phyloP scores from a whole-genome alignment of 2,329 filamentous ascomycete genomes.

The Phialemonium atrogriseum region DNA sequence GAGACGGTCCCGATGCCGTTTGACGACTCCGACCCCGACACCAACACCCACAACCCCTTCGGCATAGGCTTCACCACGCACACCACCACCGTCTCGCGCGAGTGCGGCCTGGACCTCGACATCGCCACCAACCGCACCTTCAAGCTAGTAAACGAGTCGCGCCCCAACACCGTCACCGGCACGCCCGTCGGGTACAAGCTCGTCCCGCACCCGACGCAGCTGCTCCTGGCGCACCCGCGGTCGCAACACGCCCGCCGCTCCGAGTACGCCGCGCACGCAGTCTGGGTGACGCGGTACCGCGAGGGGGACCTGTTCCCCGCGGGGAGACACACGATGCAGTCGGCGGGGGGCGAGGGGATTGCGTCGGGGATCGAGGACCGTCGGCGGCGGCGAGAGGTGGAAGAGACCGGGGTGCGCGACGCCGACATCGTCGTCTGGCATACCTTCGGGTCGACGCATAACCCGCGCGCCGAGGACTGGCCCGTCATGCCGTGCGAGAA shows the following conservation, averaged over 20 bases:
- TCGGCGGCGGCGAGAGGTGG: slow-evolving; percentile 20
- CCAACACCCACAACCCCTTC: slow-evolving; percentile 37
- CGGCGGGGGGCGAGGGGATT: slow-evolving; percentile 30
- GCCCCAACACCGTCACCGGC: slow-evolving; percentile 31
- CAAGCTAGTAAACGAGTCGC: slow-evolving; percentile 38
- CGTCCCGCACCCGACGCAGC: slow-evolving; percentile 35
- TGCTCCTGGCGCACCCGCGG: slow-evolving; percentile 28
- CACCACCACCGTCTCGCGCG: slow-evolving; percentile 31
- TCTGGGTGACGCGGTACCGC: slow-evolving; percentile 36
- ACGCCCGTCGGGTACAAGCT: slow-evolving; percentile 39
- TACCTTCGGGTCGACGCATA: slow-evolving; percentile 54
- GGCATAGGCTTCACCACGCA: slow-evolving; percentile 36
- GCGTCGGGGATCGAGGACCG: slow-evolving; percentile 27
- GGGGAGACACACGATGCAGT: slow-evolving; percentile 39
- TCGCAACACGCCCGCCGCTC: slow-evolving; percentile 31
- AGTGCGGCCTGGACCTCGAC: slow-evolving; percentile 40
- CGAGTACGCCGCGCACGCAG: slow-evolving; percentile 32
- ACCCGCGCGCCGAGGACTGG: slow-evolving; percentile 58
- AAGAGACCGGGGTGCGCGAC: slow-evolving; percentile 33
- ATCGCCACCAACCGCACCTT: slow-evolving; percentile 37
- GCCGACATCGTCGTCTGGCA: slow-evolving; percentile 50
- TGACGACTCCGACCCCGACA: slow-evolving; percentile 7
- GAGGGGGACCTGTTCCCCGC: slow-evolving; percentile 35
- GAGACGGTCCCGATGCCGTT: slow-evolving; percentile 34
- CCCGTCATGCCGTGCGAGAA: slow-evolving; percentile 60